phyloP scores from a whole-genome alignment of 257 asterid genomes.

The Solanum tarapatanum region DNA sequence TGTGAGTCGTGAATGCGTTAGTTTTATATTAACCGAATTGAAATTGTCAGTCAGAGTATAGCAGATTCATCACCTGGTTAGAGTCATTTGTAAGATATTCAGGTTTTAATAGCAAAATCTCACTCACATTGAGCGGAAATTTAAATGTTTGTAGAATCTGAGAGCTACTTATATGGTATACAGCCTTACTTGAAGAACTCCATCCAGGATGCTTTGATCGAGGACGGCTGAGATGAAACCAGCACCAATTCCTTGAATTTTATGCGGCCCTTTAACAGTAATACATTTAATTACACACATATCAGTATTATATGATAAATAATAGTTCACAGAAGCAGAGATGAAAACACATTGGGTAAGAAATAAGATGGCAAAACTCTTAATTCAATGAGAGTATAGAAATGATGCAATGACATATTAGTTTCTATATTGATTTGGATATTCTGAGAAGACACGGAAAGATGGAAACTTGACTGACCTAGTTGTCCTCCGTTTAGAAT shows the following conservation, averaged over 20 bases:
- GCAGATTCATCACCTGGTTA: background rate
- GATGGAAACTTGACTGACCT: conserved; percentile 12
- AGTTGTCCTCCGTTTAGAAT: conserved; percentile 23
- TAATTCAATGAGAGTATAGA: background rate
- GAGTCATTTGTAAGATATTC: background rate
- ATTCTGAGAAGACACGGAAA: background rate
- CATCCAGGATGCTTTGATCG: conserved; percentile 28
- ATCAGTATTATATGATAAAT: background rate
- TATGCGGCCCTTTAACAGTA: conserved; percentile 19
- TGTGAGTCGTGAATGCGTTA: background rate
- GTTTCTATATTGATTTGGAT: background rate
- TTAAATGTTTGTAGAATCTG: background rate
- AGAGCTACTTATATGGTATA: background rate
- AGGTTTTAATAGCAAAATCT: background rate
- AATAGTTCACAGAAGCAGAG: background rate
- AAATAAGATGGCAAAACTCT: background rate
- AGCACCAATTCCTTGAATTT: conserved; percentile 43
- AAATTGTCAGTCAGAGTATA: background rate
- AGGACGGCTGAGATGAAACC: conserved; percentile 28
- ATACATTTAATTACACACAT: background rate
- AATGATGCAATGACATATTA: background rate
- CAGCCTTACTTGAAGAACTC: conserved; percentile 24
- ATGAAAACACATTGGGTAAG: background rate
- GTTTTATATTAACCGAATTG: background rate
- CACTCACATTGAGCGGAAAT: background rate